These are phyloP conservation scores for Immersiporthe knoxdaviesiana DNA, from an alignment of 2,329 filamentous ascomycete genomes.

Conservation along the genomic window DNA sequence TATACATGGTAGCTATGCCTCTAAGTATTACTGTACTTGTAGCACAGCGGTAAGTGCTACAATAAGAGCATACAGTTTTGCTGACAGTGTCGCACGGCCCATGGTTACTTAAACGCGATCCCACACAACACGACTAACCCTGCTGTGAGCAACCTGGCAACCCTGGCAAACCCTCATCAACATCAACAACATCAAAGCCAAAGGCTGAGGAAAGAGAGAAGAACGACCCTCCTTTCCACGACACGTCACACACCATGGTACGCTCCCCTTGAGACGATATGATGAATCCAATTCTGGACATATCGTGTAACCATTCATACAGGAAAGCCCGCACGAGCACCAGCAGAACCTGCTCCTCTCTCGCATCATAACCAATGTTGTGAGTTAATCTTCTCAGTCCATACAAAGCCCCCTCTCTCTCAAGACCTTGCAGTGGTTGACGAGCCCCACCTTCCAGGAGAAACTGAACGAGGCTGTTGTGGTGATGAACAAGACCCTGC, in stretches of 20 bases:
- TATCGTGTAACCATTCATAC: background rate
- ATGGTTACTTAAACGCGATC: constrained; percentile 7
- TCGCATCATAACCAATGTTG: constrained; percentile 96
- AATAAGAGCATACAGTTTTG: constrained; percentile 8
- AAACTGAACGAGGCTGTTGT: constrained; percentile 95
- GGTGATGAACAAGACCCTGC: constrained; percentile 88
- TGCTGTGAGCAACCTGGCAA: background rate
- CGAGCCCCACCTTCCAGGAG: constrained; percentile 61
- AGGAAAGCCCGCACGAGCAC: constrained; percentile 97
- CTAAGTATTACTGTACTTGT: background rate
- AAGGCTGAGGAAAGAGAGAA: constrained; percentile 8
- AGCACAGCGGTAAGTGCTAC: background rate
- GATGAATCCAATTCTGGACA: too few relatives aligned
- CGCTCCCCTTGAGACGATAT: background rate
- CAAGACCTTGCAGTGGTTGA: constrained; percentile 20
- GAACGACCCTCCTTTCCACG: background rate
- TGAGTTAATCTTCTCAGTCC: constrained; percentile 51
- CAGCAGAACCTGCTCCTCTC: constrained; percentile 93
- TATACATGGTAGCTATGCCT: background rate
- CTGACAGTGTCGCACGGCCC: constrained; percentile 1
- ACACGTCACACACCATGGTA: constrained; percentile 20
- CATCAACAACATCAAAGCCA: background rate
- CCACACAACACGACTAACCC: constrained; percentile 15
- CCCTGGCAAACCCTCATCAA: constrained; percentile 26
- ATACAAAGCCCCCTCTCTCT: background rate